Evolutionary conservation across 202 grass and related monocot species (phyloP), one percentile per base, ranked within the genome.

Genomic region (Schoenoplectus triqueter): DNA sequence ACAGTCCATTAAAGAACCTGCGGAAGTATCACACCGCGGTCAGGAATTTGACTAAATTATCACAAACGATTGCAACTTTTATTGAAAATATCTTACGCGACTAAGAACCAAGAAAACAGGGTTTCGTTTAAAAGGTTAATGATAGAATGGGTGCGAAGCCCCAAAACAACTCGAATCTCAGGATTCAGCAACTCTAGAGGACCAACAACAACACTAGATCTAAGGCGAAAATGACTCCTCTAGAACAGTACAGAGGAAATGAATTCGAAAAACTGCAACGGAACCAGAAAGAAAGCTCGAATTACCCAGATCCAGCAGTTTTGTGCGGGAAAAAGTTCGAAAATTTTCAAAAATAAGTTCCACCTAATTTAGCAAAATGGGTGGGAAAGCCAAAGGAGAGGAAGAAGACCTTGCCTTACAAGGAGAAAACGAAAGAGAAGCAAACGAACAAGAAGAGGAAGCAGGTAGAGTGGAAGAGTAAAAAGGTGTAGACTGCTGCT

Each of bases 361-460:
- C 64, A 67, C 19, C 80, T 17, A 68, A 69, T 56, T 54, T 40
- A 20, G 19, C 59, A 18, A 21, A 83, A 50, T 56, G 19, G 62
- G 19, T 64, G 18, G 11, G 64, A 56, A 65, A 31, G 48, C 9
- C 7, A 65, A 48, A 41, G 14, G 1, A 65, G 10, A 13, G 10
- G 46, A 82, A 57, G 21, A 78, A 78, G 22, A 55, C 54, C 80
- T 69, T 69, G 62, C 64, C 63, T 82, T 68, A 47, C 47, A 83
- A 83, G 80, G 69, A 68, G 80, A 40, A 70, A 54, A 69, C 10
- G 13, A 69, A 44, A n/a, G n/a, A 83, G 80, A 82, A 69, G 56
- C 66, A 65, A 81, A 49, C n/a, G 78, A 83, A 69, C 64, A 40
- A 82, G 80, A 69, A 82, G 80, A 39, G 69, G 21, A 21, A 82